Evolutionary conservation across 768 basidiomycete genomes (phyloP).

Genomic region (Lactarius hatsudake): DNA sequence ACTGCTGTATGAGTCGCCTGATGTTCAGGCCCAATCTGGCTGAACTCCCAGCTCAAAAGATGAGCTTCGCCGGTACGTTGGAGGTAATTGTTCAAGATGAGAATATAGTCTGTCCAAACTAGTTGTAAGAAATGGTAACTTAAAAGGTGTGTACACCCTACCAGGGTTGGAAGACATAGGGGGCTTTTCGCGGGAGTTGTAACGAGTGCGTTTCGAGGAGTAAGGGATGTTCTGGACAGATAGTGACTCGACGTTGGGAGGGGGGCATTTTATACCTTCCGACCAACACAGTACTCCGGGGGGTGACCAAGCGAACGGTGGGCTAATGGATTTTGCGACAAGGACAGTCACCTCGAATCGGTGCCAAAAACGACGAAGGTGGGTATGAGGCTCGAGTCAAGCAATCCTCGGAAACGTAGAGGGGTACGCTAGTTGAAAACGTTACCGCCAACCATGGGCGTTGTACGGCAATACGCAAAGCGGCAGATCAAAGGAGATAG

Average conservation of each 20-base stretch:
- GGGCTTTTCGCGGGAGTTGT: background rate
- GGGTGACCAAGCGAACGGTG: background rate
- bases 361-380: conserved; percentile 14
- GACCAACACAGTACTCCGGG: background rate
- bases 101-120: conserved; percentile 21
- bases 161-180: conserved; percentile 21
- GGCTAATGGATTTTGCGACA: conserved; percentile 5
- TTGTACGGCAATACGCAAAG: conserved; percentile 20
- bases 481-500: conserved; percentile 23
- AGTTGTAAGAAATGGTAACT: background rate
- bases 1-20: conserved; percentile 24
- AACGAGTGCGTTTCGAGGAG: conserved; percentile 3
- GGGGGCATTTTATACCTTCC: conserved; percentile 20
- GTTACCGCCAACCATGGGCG: conserved; percentile 8
- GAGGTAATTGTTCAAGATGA: conserved; percentile 27
- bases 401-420: conserved; percentile 17
- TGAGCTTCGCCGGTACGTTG: conserved; percentile 22
- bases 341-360: conserved; percentile 6
- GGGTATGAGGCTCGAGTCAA: conserved; percentile 26
- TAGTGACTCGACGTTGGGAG: background rate
- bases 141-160: background rate
- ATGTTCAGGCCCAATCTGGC: conserved; percentile 25
- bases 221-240: background rate
- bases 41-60: conserved; percentile 25
- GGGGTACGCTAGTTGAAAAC: conserved; percentile 1